Base-by-base conservation (phyloP, 441 rosid species). In the Euphorbia schlechtendalii region DNA sequence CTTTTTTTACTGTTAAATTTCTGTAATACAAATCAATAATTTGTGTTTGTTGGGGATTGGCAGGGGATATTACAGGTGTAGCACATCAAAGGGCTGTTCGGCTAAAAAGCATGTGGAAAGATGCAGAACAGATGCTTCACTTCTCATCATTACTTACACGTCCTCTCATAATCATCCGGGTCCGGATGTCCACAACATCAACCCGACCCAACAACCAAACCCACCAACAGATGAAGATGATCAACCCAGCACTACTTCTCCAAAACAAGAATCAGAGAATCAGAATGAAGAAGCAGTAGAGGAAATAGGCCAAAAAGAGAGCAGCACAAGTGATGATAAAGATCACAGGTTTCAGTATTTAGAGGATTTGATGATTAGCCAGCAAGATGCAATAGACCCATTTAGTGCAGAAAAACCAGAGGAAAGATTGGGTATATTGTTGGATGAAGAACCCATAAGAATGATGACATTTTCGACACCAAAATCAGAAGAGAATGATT, bases 71-170 rank as follows among this genome's bases (percentile, higher is more conserved):
- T 27, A 27, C 30, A 27, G 30, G 30, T 27, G 30, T 27, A 27
- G 30, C 30, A 27, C 30, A 27, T 27, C 30, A 27, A 27, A 27
- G 30, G 89, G 89, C 8, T 87, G 94, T 40, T 83, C 84, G 34
- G 94, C 94, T 30, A 85, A 79, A 69, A 87, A 87, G 70, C 90
- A 83, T 67, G 90, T 87, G 13, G 94, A 87, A 66, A 82, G 83
- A 74, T 82, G 90, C 82, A 80, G 80, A 70, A 77, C 90, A 28
- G 94, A 87, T 73, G 79, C 90, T 30, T 83, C 87, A 22, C 57
- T 85, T 63, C 82, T 87, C 61, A 75, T 87, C 59, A 74, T 87
- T 64, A 87, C 94, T 43, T 87, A 87, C 69, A 77, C 90, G 13
- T 83, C 86, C 21, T 71, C 27, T 38, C 90, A 85, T 64, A 85